Conservation (phyloP, 306 rosid species). For the Vachellia collinsii region DNA sequence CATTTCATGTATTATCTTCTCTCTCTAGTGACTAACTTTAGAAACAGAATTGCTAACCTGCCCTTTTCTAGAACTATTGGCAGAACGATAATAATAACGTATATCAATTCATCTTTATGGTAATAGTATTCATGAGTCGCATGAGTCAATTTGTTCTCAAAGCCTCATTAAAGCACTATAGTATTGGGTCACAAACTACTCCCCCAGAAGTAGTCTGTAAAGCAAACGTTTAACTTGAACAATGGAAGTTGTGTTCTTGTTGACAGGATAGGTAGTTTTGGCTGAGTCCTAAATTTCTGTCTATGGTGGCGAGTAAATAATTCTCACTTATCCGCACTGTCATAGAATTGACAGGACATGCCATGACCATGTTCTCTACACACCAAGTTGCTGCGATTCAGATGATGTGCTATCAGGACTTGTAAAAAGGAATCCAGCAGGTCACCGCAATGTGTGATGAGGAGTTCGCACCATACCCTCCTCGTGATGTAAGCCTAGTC, state of each 20-base stretch:
- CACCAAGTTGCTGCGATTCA: too few relatives aligned
- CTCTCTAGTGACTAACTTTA: too few relatives aligned
- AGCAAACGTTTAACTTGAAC: background rate
- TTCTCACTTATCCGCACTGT: background rate
- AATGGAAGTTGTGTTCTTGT: background rate
- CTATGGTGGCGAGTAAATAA: background rate
- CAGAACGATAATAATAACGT: too few relatives aligned
- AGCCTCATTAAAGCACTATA: background rate
- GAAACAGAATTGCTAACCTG: too few relatives aligned
- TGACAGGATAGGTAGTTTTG: background rate
- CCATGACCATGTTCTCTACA: background rate
- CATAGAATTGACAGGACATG: background rate
- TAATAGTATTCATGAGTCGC: background rate
- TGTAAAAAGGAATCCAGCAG: background rate
- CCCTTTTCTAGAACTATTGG: too few relatives aligned
- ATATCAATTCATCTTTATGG: background rate
- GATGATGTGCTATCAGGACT: background rate
- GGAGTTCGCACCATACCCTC: background rate
- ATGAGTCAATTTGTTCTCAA: background rate
- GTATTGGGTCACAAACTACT: background rate
- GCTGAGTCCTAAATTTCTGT: background rate
- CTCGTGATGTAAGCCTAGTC: background rate
- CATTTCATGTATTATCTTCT: too few relatives aligned
- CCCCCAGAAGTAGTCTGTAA: background rate
- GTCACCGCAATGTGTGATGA: background rate